Evolutionary conservation across 768 basidiomycete species (phyloP), one percentile per base, ranked within the genome.

Genomic region (Russula abietina): DNA sequence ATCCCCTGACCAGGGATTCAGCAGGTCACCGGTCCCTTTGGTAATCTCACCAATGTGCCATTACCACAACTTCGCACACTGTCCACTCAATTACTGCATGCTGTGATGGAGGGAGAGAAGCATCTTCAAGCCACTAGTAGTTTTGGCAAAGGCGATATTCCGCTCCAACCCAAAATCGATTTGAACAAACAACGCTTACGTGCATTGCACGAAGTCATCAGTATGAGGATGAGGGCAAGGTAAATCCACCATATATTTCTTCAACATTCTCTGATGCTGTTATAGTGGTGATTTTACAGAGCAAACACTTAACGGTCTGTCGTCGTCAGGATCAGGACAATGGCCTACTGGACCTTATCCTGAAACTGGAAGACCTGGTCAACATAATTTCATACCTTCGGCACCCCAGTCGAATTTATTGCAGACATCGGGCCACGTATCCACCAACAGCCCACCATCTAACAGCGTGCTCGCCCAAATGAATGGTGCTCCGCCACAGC

Each of bases 381-480:
- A 60, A 14, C 62, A 64, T 16, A 64, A 33, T 30, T 64, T 59
- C 19, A 46, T 16, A 17, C 46, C 62, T 24, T 50, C 57, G 1
- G 24, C 56, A 26, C 17, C 53, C 4, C 62, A 64, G 26, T 36
- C 62, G 7, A 64, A 64, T 50, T 28, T 64, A 19, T 17, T 54
- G 2, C 62, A 64, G 33, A 64, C 60, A 24, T 43, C 62, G 14
- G 30, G 53, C 3, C 62, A 60, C 14, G 48, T 51, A 17, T n/a
- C 62, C 14, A 39, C 36, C 28, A 59, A 41, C 45, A 39, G 62
- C 3, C 26, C 55, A 26, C 30, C 58, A 28, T 39, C 41, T 2
- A 55, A 59, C 38, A 32, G 39, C 12, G 30, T 41, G 8, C 62
- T 64, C 10, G 22, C 48, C 9, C 48, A 55, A 39, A 36, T 55